Base-by-base conservation (phyloP, 1,284 basidiomycete genomes). In the Boletellus deceptivus region DNA sequence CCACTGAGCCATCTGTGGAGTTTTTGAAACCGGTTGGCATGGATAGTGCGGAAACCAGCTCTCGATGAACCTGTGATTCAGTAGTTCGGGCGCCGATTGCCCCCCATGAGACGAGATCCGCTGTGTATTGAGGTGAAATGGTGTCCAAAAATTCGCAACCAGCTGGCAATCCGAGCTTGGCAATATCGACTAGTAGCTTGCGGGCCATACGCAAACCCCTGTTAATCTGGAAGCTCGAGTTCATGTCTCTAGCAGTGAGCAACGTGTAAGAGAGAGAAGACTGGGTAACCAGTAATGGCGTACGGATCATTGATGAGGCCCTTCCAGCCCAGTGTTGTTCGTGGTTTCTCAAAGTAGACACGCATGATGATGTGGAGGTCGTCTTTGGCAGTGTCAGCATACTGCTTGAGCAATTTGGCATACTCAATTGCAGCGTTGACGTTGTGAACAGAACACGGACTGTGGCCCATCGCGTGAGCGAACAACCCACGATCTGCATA, bases 311-410 rank as follows among this genome's bases (percentile, higher is more conserved):
- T 99, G 75, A 99, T 98, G 57, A 99, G 83, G 46, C 96, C 96
- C 71, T 98, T 98, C 96, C 96, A 98, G 17, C 95, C 95, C 48
- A 98, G 89, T 0, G 96, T 98, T 11, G 96, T 98, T 39, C 96
- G 80, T 1, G 94, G 94, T 74, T 96, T 96, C 65, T 96, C 93
- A 67, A 96, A 97, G 75, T 97, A 97, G 59, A 95, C 93, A 39
- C 93, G 86, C 95, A 98, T 98, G 62, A 98, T 79, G 65, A 99
- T 98, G 70, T 90, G 82, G 35, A 99, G 80, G 64, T 98, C 96
- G 11, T 91, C 86, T 66, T 84, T 84, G 31, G 90, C 85, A 17
- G 72, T 67, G 39, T 93, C 85, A 8, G 93, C 89, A 68, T 98
- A 98, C 40, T 75, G 81, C 50, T 80, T 83, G 50, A 98, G 79